A percentile compares a stretch with the other conserved stretches of the same genome.
Conservation (phyloP, 176 grass and related monocot genomes). For the Paspalum notatum region DNA sequence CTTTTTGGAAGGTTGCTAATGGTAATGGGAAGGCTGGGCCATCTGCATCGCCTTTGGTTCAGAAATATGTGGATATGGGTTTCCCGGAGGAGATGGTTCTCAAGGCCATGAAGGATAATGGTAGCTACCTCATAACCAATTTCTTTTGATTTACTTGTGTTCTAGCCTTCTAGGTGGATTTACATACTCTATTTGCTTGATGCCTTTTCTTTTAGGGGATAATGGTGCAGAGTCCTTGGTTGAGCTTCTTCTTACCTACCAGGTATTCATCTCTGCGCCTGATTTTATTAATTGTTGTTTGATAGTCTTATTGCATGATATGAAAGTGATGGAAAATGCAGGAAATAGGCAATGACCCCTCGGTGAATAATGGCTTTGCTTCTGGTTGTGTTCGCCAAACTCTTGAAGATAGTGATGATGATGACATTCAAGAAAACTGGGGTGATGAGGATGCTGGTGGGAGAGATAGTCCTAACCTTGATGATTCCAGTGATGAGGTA, state of each 20-base stretch:
- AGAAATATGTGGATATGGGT: conserved; percentile 59
- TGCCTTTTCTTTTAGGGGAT: conserved; percentile 56
- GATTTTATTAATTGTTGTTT: background rate
- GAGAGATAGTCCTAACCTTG: conserved; percentile 7
- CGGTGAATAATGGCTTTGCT: conserved; percentile 29
- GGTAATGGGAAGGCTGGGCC: conserved; percentile 35
- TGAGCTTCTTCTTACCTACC: conserved; percentile 75
- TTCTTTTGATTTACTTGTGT: conserved; percentile 27
- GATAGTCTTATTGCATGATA: conserved; percentile 2
- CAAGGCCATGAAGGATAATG: conserved; percentile 57
- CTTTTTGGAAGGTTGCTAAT: conserved; percentile 42
- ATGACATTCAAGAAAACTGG: conserved; percentile 51
- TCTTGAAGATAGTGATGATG: conserved; percentile 3
- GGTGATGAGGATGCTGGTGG: conserved; percentile 47
- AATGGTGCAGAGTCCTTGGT: conserved; percentile 66
- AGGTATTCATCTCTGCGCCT: conserved; percentile 41
- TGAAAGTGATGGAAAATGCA: conserved; percentile 39
- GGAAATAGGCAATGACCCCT: conserved; percentile 52
- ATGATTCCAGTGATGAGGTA: conserved; percentile 76
- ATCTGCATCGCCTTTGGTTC: conserved; percentile 26
- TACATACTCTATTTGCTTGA: conserved; percentile 23
- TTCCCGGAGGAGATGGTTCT: conserved; percentile 54
- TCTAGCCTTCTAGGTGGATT: conserved; percentile 18
- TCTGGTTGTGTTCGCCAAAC: conserved; percentile 23
- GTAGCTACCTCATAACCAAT: conserved; percentile 39